Base-by-base conservation (phyloP, 495 filamentous ascomycete genomes). In the Ramalina intermedia region DNA sequence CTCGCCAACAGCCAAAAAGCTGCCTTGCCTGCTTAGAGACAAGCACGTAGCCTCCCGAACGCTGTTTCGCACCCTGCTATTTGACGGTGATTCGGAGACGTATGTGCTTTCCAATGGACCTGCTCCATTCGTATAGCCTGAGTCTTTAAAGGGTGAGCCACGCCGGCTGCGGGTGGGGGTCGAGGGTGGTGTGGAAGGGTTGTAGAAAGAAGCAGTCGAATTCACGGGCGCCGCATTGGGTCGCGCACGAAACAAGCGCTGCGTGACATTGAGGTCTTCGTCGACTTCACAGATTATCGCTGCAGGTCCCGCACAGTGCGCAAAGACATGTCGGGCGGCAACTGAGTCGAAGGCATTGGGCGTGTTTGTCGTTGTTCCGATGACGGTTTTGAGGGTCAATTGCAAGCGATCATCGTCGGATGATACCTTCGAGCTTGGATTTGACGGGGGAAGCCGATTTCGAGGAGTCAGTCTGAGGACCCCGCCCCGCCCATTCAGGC, bases 1-100 rank as follows among this genome's bases (percentile, higher is more conserved):
- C 70, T 98, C 91, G 61, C 91, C 91, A 27, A 96, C 81, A 23
- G 93, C 91, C 37, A 98, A 73, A 60, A 85, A 87, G 51, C 76
- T 81, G 40, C 87, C 91, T 73, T 95, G 86, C 4, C 79, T 82
- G 63, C 88, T 96, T 48, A 98, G 79, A 17, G 84, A 84, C 23
- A 96, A 74, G 66, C 87, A 93, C n/a, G 88, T 95, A 1, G 88
- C 85, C n/a, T 90, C 87, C 64, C 95, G 95, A 59, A 94, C 82
- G 51, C 88, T 73, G 62, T 95, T 51, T n/a, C 39, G 26, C 6
- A 39, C 38, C 41, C 38, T 55, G 13, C 24, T 38, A n/a, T 45
- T 54, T 20, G 33, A 71, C 17, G 78, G 72, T 14, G 78, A 77
- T 41, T 86, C 81, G 27, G 72, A 58, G 66, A 56, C 53, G 37